A percentile compares a stretch with the other conserved stretches of the same genome.
These are phyloP conservation scores for Sarocladium strictum DNA, from an alignment of 2,329 filamentous ascomycete species.

Conservation along the genomic window DNA sequence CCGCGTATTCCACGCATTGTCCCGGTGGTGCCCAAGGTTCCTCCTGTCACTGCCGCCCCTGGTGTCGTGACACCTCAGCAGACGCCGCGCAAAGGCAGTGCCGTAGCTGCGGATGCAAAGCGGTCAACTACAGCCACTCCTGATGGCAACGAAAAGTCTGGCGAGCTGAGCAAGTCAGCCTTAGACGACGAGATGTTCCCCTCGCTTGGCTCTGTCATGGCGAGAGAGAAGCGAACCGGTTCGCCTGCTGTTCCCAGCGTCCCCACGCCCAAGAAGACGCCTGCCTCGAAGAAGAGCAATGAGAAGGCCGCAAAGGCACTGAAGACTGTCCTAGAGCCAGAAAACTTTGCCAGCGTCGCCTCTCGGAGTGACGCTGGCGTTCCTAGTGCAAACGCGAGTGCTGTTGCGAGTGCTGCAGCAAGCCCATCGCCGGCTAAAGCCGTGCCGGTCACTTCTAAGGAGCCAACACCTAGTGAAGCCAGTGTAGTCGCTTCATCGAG, in stretches of 20 bases:
- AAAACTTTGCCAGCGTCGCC: constrained; percentile 6
- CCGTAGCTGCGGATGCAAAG: constrained; percentile 24
- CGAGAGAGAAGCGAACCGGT: constrained; percentile 22
- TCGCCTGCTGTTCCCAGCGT: constrained; percentile 27
- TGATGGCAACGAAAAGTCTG: constrained; percentile 3
- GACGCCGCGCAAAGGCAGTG: constrained; percentile 21
- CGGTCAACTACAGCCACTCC: not conserved
- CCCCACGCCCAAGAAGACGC: constrained; percentile 27
- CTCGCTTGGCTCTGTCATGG: constrained; percentile 43
- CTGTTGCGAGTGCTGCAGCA: constrained; percentile 3
- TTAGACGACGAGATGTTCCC: constrained; percentile 60
- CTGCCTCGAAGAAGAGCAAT: constrained; percentile 22
- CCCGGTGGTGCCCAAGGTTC: constrained; percentile 20
- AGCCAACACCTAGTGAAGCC: not conserved
- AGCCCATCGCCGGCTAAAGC: constrained; percentile 22
- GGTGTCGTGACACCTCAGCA: constrained; percentile 27
- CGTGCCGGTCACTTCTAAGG: constrained; percentile 18
- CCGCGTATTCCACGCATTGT: constrained; percentile 16
- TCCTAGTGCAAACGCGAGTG: too few species aligned
- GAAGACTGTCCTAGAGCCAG: constrained; percentile 21
- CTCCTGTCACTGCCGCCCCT: constrained; percentile 19
- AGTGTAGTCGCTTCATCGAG: constrained; percentile 17
- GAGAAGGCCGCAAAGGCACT: constrained; percentile 25
- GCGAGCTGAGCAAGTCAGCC: constrained; percentile 16
- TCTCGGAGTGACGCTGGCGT: not conserved